Evolutionary conservation across 257 asterid species (phyloP), one percentile per base, ranked within the genome.

Genomic region (Scutellaria minor): DNA sequence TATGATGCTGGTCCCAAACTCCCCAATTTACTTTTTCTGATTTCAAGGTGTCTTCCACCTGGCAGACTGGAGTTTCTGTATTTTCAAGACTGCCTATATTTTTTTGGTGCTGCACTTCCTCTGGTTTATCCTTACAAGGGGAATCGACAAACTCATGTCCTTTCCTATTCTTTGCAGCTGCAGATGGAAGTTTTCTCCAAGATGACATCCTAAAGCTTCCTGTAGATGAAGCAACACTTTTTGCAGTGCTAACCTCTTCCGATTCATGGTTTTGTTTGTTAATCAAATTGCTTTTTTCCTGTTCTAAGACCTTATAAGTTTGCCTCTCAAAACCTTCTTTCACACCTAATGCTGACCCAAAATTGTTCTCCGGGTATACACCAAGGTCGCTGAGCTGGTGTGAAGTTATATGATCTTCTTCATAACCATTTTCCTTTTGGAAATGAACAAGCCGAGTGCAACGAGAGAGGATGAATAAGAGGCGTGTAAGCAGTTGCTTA

Each of bases 401-500:
- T 63, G 89, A 76, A 74, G 96, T 75, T 57, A 75, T 55, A 75
- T 82, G 86, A 50, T 88, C 92, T 80, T 91, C 97, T 76, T 86
- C 98, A 66, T 79, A 87, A 79, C 99, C 91, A 78, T 93, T 95
- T 84, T 92, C 98, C 79, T 92, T 95, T 64, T 83, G 96, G 76
- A 95, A 90, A 68, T 95, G 98, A 63, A 95, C 97, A 41, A 95
- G 95, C 56, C 99, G 85, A 80, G 96, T 87, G 80, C 99, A 95
- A 24, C 98, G 98, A 35, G 96, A 83, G 69, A 95, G 97, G 71
- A 95, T 87, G 78, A 95, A 95, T 74, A 95, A 75, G 75, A 95
- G 93, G 72, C 87, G 99, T 4, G 98, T 92, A 53, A 90, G 97
- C 71, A 83, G 86, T 81, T 95, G 99, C 77, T 87, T 95, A 69